A percentile compares a stretch with the other conserved stretches of the same genome.
phyloP scores from a whole-genome alignment of 805 yeast genomes.

The Myxozyma sirexii region DNA sequence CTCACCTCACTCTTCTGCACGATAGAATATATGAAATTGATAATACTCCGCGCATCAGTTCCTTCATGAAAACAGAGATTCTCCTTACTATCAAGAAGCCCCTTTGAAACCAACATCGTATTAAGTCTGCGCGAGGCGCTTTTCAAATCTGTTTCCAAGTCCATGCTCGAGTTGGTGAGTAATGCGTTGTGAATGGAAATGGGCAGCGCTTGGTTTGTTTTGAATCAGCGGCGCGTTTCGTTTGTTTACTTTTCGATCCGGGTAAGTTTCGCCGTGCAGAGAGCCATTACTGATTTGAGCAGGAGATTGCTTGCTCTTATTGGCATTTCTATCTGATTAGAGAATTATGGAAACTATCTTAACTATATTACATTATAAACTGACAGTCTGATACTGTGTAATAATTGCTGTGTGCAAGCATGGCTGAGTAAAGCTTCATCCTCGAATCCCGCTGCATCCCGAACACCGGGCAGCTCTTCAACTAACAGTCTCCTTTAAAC shows the following conservation, averaged over 20 bases:
- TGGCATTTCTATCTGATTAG: too few relatives aligned
- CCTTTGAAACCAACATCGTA: conserved; percentile 23
- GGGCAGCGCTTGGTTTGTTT: too few relatives aligned
- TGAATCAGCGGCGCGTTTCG: not conserved
- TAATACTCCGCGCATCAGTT: conserved; percentile 22
- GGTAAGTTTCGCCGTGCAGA: not conserved
- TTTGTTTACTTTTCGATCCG: conserved; percentile 3
- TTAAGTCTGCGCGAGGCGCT: conserved; percentile 29
- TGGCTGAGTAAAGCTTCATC: too few relatives aligned
- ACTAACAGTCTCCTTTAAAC: too few relatives aligned
- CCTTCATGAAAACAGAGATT: conserved; percentile 17
- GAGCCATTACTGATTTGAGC: not conserved
- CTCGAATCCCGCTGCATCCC: too few relatives aligned
- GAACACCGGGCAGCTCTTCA: too few relatives aligned
- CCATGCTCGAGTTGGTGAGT: too few relatives aligned
- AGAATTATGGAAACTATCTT: too few relatives aligned
- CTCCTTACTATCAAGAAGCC: conserved; percentile 13
- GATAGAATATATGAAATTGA: conserved; percentile 26
- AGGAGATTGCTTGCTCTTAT: too few relatives aligned
- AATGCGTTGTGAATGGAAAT: not conserved
- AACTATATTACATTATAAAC: too few relatives aligned
- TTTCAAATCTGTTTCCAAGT: conserved; percentile 28
- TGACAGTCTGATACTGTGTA: too few relatives aligned
- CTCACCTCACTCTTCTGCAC: conserved; percentile 21
- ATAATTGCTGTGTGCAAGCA: too few relatives aligned